These are phyloP conservation scores for Entomortierella parvispora DNA, from an alignment of 192 early-diverging fungal genomes.

Conservation along the genomic window DNA sequence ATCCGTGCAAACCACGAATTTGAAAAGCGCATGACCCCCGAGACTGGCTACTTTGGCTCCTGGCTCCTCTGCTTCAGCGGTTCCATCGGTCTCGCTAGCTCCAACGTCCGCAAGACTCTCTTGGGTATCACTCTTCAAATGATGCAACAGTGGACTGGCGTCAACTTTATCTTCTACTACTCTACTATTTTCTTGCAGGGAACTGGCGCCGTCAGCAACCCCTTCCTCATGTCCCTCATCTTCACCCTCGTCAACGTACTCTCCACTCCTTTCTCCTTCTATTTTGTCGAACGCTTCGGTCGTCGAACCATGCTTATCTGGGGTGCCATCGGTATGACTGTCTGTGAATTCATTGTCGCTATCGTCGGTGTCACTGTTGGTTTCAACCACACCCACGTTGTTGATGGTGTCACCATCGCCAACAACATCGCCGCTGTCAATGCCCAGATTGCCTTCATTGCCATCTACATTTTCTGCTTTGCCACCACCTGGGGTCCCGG, in stretches of 20 bases:
- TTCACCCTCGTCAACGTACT: slow-evolving; percentile 75
- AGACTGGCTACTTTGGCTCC: slow-evolving; percentile 46
- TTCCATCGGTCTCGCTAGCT: slow-evolving; percentile 43
- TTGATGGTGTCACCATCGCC: slow-evolving; percentile 36
- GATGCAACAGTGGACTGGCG: slow-evolving; percentile 78
- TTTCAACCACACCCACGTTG: slow-evolving; percentile 38
- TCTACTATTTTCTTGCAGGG: slow-evolving; percentile 67
- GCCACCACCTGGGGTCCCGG: slow-evolving; percentile 89
- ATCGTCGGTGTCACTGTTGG: slow-evolving; percentile 54
- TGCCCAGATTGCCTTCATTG: slow-evolving; percentile 69
- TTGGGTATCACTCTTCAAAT: slow-evolving; percentile 44
- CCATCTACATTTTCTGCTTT: slow-evolving; percentile 78
- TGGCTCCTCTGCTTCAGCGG: slow-evolving; percentile 50
- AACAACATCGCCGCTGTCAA: slow-evolving; percentile 56
- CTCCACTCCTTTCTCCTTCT: slow-evolving; percentile 79
- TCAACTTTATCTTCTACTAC: slow-evolving; percentile 83
- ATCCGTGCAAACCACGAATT: slow-evolving; percentile 60
- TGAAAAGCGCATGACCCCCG: slow-evolving; percentile 47
- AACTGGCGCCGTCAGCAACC: slow-evolving; percentile 43
- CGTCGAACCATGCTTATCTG: slow-evolving; percentile 74
- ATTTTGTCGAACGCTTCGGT: slow-evolving; percentile 76
- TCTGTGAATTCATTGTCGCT: slow-evolving; percentile 66
- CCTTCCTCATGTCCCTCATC: slow-evolving; percentile 49
- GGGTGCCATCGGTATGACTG: slow-evolving; percentile 70
- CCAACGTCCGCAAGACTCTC: slow-evolving; percentile 40